Base-by-base conservation (phyloP, 805 yeast genomes). In the Hanseniaspora occidentalis region DNA sequence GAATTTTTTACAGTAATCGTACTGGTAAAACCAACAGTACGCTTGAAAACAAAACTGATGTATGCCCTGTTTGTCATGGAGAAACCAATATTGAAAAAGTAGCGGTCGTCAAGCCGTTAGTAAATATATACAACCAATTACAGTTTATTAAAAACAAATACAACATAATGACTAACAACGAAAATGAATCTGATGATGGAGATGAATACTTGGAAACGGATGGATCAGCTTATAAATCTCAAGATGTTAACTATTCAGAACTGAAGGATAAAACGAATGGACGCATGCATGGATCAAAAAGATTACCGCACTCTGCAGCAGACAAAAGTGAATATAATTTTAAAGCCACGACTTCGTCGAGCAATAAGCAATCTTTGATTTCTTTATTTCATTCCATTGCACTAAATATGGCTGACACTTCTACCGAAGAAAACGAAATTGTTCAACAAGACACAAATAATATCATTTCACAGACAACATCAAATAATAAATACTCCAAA, bases 21-120 rank as follows among this genome's bases (percentile, higher is more conserved):
- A 18, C 14, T 19, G 21, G 4, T 16, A 47, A 45, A 27, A 43
- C 52, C 9, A 31, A 20, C 2, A 22, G 36, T 5, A 36, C 37
- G 4, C 40, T 44, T 23, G 38, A 41, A 4, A 37, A 37, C 11
- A 33, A 43, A 2, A n/a, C 36, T 1, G 45, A 50, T 13, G 39
- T 40, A 5, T 68, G 73, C 41, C 71, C 71, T 2, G 40, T 55
- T 1, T 68, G 73, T 44, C 47, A 46, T 3, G 36, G 41, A 7
- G 40, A 39, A 6, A 45, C 54, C 5, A 52, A 48, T 2, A 13
- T 41, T 1, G 16, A 58, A 10, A 39, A 65, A 13, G 57, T 55
- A 1, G 55, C 68, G 16, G 10, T 11, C 9, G 61, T 67, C 14
- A 51, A 50, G 14, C 63, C 60, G 11, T 44, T 67, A 29, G 44